These are phyloP conservation scores for Saccharomycopsis hybrid DNA, from an alignment of 1,139 yeast genomes.

Conservation along the genomic window DNA sequence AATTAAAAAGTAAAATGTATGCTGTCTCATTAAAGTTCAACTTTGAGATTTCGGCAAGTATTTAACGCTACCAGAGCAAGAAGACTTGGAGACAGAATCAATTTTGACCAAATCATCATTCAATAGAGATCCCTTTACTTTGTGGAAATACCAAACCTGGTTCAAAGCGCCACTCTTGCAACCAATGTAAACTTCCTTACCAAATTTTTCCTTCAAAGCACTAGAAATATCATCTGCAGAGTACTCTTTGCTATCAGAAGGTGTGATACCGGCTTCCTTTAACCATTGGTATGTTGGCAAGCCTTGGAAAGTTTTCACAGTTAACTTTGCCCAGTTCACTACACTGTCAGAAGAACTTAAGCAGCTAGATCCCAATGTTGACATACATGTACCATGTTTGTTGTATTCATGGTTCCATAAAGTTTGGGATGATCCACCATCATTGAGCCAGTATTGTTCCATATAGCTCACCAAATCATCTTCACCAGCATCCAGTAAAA, in stretches of 20 bases:
- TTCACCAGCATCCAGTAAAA: constrained; percentile 45
- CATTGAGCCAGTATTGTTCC: constrained; percentile 68
- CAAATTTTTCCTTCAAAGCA: constrained; percentile 57
- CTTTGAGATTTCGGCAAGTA: constrained; percentile 71
- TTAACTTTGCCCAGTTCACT: constrained; percentile 66
- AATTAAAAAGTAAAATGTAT: no score
- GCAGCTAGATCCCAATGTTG: constrained; percentile 69
- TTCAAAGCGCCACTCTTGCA: constrained; percentile 64
- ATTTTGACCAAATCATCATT: constrained; percentile 61
- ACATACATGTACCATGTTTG: constrained; percentile 92
- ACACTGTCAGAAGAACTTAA: constrained; percentile 43
- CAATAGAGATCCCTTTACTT: constrained; percentile 67
- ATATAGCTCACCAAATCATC: constrained; percentile 49
- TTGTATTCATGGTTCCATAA: constrained; percentile 93
- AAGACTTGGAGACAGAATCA: constrained; percentile 46
- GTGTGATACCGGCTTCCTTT: constrained; percentile 57
- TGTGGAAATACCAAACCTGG: constrained; percentile 89
- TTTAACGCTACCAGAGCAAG: constrained; percentile 63
- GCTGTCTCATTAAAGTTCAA: no score
- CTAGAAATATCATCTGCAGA: constrained; percentile 54
- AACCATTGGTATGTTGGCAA: constrained; percentile 71
- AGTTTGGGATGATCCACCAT: constrained; percentile 62
- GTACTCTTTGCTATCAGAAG: constrained; percentile 53
- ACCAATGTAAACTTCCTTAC: constrained; percentile 58
- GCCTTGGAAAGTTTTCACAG: constrained; percentile 54